phyloP scores from a whole-genome alignment of 2,329 filamentous ascomycete genomes.

The Diaporthe sp. region DNA sequence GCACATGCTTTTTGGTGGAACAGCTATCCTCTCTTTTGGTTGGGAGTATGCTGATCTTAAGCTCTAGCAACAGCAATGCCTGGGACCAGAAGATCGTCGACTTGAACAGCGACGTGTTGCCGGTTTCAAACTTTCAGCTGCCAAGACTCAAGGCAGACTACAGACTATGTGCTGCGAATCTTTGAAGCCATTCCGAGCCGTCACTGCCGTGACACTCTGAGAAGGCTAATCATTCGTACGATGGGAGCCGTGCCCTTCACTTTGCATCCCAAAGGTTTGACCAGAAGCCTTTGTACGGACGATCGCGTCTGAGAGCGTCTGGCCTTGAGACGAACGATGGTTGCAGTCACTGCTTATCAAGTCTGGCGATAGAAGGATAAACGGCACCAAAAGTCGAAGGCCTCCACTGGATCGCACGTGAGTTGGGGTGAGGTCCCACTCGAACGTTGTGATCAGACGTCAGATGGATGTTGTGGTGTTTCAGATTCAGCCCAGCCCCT shows the following conservation, averaged over 20 bases:
- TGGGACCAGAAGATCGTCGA: neutral
- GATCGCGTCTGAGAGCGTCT: conserved; percentile 16
- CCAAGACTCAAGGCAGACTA: conserved; percentile 16
- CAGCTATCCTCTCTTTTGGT: neutral
- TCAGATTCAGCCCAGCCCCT: conserved; percentile 34
- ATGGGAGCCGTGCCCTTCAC: neutral
- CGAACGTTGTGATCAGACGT: conserved; percentile 28
- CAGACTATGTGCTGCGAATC: neutral
- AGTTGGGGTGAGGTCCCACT: neutral
- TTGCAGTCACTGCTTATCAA: conserved; percentile 18
- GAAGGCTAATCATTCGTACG: neutral
- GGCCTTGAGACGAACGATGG: conserved; percentile 25
- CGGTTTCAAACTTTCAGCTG: conserved; percentile 27
- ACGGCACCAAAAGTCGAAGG: conserved; percentile 2
- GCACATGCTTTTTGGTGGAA: neutral
- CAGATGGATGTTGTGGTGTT: conserved; percentile 35
- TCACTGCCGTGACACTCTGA: neutral
- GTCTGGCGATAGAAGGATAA: neutral
- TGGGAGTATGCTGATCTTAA: conserved; percentile 27
- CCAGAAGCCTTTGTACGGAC: neutral
- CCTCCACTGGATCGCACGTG: conserved; percentile 20
- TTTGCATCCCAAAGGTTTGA: conserved; percentile 9
- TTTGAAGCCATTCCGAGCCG: neutral
- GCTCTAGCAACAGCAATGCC: conserved; percentile 4
- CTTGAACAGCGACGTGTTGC: neutral